Conservation (phyloP, 1,284 basidiomycete genomes). For the Dichomitus squalens region DNA sequence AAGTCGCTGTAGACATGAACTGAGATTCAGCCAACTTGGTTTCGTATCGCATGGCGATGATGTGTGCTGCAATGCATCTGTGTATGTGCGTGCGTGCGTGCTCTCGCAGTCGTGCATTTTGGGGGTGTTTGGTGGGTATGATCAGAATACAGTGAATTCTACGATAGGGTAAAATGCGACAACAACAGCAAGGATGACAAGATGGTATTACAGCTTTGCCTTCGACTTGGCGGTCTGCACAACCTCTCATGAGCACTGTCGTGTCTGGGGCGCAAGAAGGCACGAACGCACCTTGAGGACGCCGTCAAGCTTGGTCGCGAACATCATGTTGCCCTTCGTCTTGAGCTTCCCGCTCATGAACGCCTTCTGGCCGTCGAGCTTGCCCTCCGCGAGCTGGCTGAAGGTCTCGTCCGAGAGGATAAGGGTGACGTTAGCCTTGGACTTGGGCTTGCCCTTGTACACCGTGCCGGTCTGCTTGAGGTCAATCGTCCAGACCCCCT, state of each 20-base stretch:
- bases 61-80: neutral
- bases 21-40: too few species aligned
- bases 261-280: too few species aligned
- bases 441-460: slow-evolving; percentile 76
- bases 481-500: slow-evolving; percentile 92
- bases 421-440: slow-evolving; percentile 79
- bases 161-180: slow-evolving; percentile 10
- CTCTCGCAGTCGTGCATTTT: too few species aligned
- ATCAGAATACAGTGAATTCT: slow-evolving; percentile 16
- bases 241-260: neutral
- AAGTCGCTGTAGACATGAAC: slow-evolving; percentile 44
- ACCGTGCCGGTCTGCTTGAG: slow-evolving; percentile 88
- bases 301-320: slow-evolving; percentile 84
- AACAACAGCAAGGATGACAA: neutral
- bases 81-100: neutral
- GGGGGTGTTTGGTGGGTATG: slow-evolving; percentile 9
- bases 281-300: slow-evolving; percentile 69
- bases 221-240: slow-evolving; percentile 39
- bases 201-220: slow-evolving; percentile 38
- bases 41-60: too few species aligned
- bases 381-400: slow-evolving; percentile 65
- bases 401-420: slow-evolving; percentile 76
- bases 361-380: slow-evolving; percentile 89
- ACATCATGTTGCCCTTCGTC: slow-evolving; percentile 86
- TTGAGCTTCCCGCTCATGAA: slow-evolving; percentile 93